These are phyloP conservation scores for Colletotrichum sp. DNA, from an alignment of 2,329 filamentous ascomycete species.

Conservation along the genomic window DNA sequence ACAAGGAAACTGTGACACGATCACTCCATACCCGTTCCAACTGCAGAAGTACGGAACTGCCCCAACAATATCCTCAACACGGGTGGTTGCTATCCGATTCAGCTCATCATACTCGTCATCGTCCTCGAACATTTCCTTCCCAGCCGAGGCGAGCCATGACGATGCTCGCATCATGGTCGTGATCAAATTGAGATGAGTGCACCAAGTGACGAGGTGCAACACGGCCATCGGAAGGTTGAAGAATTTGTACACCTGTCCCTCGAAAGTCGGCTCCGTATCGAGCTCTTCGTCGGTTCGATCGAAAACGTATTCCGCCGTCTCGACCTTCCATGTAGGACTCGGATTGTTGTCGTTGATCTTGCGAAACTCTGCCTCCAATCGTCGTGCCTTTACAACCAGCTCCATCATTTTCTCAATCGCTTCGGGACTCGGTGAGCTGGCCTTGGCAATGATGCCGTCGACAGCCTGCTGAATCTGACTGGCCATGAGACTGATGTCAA, in stretches of 20 bases:
- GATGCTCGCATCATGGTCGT: slow-evolving; percentile 20
- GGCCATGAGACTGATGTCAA: slow-evolving; percentile 19
- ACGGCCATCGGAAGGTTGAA: slow-evolving; percentile 23
- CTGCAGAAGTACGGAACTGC: slow-evolving; percentile 24
- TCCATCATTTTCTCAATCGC: slow-evolving; percentile 2
- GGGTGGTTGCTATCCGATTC: not conserved
- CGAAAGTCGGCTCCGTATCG: slow-evolving; percentile 10
- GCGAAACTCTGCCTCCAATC: slow-evolving; percentile 7
- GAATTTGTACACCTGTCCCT: slow-evolving; percentile 24
- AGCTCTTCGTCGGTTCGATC: slow-evolving; percentile 20
- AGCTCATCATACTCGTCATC: slow-evolving; percentile 20
- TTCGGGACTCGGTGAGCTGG: not conserved
- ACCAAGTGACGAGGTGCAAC: slow-evolving; percentile 21
- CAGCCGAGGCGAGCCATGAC: slow-evolving; percentile 22
- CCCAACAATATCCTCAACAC: slow-evolving; percentile 22
- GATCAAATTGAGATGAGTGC: slow-evolving; percentile 23
- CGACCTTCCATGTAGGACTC: slow-evolving; percentile 9
- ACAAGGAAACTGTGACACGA: slow-evolving; percentile 21
- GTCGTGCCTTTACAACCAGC: not conserved
- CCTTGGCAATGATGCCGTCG: slow-evolving; percentile 2
- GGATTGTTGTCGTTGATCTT: slow-evolving; percentile 2
- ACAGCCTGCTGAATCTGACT: slow-evolving; percentile 22
- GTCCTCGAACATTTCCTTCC: not conserved
- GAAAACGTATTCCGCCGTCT: slow-evolving; percentile 12
- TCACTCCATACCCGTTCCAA: slow-evolving; percentile 23